These are phyloP conservation scores for Nitzschia sp. DNA, from an alignment of 108 stramenopile genomes.

Conservation along the genomic window DNA sequence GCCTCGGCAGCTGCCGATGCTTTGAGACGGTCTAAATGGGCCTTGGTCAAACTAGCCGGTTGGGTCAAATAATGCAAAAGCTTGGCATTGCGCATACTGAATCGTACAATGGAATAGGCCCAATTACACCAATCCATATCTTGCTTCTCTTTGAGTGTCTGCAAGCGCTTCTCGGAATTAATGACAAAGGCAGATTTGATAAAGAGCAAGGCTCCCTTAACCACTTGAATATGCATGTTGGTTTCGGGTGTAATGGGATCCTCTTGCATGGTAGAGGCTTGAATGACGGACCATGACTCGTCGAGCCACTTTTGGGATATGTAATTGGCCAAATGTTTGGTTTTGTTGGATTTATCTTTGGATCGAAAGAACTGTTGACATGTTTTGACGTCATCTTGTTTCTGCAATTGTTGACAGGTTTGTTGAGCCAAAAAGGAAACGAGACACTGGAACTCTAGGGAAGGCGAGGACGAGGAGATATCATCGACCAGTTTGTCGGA, in stretches of 20 bases:
- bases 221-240: conserved; percentile 16
- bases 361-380: conserved; percentile 9
- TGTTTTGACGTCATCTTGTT: not conserved
- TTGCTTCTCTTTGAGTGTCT: conserved; percentile 25
- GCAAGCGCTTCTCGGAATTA: conserved; percentile 10
- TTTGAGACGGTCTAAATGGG: not conserved
- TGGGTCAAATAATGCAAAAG: not conserved
- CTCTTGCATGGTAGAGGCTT: not conserved
- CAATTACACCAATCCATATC: conserved; percentile 16
- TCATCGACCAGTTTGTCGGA: not conserved
- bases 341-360: conserved; percentile 1
- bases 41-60: not conserved
- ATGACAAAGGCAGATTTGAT: conserved; percentile 22
- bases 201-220: conserved; percentile 8
- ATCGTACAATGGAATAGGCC: not conserved
- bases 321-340: conserved; percentile 22
- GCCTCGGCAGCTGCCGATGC: not conserved
- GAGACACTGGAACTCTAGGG: conserved; percentile 16
- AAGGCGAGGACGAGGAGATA: not conserved
- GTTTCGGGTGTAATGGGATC: not conserved
- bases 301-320: conserved; percentile 13
- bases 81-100: not conserved
- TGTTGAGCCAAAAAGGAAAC: conserved; percentile 7
- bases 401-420: conserved; percentile 2
- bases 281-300: not conserved